These are phyloP conservation scores for Tremellales sp. DNA, from an alignment of 1,284 basidiomycete species.

Conservation along the genomic window DNA sequence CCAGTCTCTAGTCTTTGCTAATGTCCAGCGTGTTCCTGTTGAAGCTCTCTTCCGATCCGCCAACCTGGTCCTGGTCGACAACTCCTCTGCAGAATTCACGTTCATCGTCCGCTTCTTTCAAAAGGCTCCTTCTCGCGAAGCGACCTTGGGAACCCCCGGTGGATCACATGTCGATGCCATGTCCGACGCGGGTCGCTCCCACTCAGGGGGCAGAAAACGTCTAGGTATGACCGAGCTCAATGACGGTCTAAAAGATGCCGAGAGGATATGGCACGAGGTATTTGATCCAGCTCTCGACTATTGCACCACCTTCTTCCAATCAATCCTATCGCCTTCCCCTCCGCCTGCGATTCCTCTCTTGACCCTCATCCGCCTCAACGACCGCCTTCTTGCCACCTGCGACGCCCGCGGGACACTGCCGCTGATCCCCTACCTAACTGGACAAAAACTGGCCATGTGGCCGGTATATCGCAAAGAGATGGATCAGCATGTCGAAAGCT, in stretches of 20 bases:
- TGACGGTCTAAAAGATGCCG: constrained; percentile 47
- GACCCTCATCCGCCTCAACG: constrained; percentile 82
- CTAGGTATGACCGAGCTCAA: constrained; percentile 49
- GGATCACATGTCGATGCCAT: constrained; percentile 21
- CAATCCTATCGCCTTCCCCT: constrained; percentile 43
- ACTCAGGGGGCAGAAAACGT: constrained; percentile 1
- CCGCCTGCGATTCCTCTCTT: constrained; percentile 71
- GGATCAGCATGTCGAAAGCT: constrained; percentile 72
- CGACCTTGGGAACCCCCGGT: constrained; percentile 28
- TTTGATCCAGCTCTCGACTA: constrained; percentile 85
- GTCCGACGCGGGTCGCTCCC: constrained; percentile 29
- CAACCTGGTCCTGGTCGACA: constrained; percentile 85
- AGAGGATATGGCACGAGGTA: constrained; percentile 76
- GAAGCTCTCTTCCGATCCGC: constrained; percentile 81
- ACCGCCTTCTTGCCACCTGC: constrained; percentile 67
- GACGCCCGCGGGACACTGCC: constrained; percentile 71
- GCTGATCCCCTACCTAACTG: constrained; percentile 72
- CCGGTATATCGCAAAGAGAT: constrained; percentile 84
- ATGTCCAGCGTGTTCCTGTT: constrained; percentile 68
- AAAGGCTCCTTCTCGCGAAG: constrained; percentile 13
- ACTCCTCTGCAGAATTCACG: constrained; percentile 81
- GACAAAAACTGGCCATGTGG: constrained; percentile 78
- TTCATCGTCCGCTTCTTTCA: constrained; percentile 80
- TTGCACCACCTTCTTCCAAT: constrained; percentile 51
- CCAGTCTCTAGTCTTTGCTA: not conserved